Evolutionary conservation across 2,329 filamentous ascomycete genomes (phyloP), one percentile per base, ranked within the genome.

Genomic region (Metarhizium anisopliae): DNA sequence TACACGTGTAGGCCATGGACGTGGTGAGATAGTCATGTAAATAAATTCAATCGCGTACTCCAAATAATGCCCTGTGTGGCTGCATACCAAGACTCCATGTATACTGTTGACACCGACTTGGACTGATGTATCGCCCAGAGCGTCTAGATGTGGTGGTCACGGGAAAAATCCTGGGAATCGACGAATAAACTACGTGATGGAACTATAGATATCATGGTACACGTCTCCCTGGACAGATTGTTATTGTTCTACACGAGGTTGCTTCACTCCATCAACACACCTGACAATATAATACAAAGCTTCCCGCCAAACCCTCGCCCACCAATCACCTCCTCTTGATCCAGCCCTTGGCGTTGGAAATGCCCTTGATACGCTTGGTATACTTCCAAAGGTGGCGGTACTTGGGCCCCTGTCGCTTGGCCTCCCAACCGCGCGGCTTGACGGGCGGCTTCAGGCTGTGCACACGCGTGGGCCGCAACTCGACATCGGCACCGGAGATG

Each of bases 391-490:
- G 70, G 59, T 80, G 75, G 65, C 76, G 78, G 74, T 82, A 86
- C 79, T 86, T 86, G 69, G 79, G 77, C 60, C 81, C 79, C 66
- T 83, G 77, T 64, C 80, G 76, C 77, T 82, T 84, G 64, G 82
- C 83, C 63, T 86, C 83, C 83, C 83, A 86, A 59, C 83, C 83
- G 59, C 80, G 78, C 7, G 78, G 71, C 75, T 81, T 83, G 73
- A 79, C 77, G 49, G 80, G 80, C 47, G 74, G 74, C 76, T 86
- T 85, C 64, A 85, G 72, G 63, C 81, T 81, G 74, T 88, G 81
- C 58, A 93, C 80, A 66, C 84, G 89, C 74, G 87, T 87, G 67
- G 84, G 83, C 76, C 89, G 89, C 72, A 95, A 89, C 75, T 96
- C 90, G 60, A 96, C 70, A 66, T 95, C 86, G 57, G 85, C 84